A percentile compares a stretch with the other conserved stretches of the same genome.
Evolutionary conservation across 192 early-diverging fungal species (phyloP).

Genomic region (Coemansia sp.): DNA sequence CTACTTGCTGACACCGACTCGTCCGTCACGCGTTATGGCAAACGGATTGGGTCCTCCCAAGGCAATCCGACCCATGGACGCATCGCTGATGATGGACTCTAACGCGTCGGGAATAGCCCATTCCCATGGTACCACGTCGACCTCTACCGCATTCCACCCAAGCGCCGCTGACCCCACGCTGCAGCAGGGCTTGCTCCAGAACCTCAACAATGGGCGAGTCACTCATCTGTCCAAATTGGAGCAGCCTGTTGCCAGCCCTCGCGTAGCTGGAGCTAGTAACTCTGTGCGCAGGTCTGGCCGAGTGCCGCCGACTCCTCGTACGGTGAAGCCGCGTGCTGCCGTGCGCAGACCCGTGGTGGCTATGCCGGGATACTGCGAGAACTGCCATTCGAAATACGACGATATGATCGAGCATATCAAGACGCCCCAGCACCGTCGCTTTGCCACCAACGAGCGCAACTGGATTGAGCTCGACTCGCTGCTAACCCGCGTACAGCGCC

Average conservation of each 20-base stretch:
- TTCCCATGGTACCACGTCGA: conserved; percentile 36
- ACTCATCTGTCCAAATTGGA: conserved; percentile 45
- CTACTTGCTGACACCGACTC: conserved; percentile 31
- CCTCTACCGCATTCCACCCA: conserved; percentile 44
- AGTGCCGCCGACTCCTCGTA: conserved; percentile 36
- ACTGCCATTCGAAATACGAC: conserved; percentile 52
- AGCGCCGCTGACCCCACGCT: conserved; percentile 30
- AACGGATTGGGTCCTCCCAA: not conserved
- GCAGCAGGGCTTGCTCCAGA: conserved; percentile 47
- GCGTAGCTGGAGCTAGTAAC: not conserved
- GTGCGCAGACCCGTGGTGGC: conserved; percentile 33
- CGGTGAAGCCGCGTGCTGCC: conserved; percentile 37
- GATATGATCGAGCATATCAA: conserved; percentile 51
- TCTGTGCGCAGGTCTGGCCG: conserved; percentile 13
- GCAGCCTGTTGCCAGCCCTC: conserved; percentile 30
- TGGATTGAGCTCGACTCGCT: conserved; percentile 49
- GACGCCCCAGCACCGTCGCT: conserved; percentile 39
- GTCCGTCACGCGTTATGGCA: conserved; percentile 15
- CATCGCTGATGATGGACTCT: conserved; percentile 36
- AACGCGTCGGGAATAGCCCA: conserved; percentile 49
- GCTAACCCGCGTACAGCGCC: conserved; percentile 32
- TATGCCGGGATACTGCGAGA: conserved; percentile 54
- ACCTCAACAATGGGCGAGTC: conserved; percentile 49
- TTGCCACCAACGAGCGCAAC: conserved; percentile 48
- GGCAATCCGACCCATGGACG: not conserved